Evolutionary conservation across 805 yeast genomes (phyloP).

Genomic region (Ogataea trehalophila): DNA sequence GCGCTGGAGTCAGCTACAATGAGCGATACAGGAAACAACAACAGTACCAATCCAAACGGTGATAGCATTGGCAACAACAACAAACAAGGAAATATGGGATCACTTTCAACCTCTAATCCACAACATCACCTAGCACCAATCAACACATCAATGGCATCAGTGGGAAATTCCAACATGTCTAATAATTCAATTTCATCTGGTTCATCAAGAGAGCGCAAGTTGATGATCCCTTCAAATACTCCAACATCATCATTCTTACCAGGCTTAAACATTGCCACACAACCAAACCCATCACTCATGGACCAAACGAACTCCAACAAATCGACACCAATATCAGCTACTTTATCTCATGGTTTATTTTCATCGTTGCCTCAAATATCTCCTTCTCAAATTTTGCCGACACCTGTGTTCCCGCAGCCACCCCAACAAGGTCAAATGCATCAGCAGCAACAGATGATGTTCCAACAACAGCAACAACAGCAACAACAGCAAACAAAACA

Average conservation of each 20-base stretch:
- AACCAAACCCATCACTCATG: constrained; percentile 9
- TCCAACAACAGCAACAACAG: constrained; percentile 15
- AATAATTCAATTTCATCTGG: background rate
- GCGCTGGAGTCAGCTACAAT: constrained; percentile 31
- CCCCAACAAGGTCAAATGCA: constrained; percentile 21
- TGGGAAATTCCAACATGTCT: background rate
- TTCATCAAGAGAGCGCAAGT: constrained; percentile 9
- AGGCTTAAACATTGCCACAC: constrained; percentile 18
- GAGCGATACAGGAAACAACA: background rate
- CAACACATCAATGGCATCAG: background rate
- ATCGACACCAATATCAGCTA: constrained; percentile 27
- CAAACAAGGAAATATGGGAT: background rate
- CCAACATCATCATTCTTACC: constrained; percentile 18
- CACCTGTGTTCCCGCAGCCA: constrained; percentile 23
- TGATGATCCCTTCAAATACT: constrained; percentile 11
- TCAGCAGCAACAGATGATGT: constrained; percentile 16
- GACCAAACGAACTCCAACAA: constrained; percentile 19
- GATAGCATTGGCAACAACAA: background rate
- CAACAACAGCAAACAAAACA: constrained; percentile 6
- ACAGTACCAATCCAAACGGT: constrained; percentile 4
- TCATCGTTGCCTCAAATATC: constrained; percentile 29
- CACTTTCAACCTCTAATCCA: background rate
- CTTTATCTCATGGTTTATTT: constrained; percentile 25
- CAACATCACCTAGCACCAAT: constrained; percentile 1
- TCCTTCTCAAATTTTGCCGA: constrained; percentile 28